These are phyloP conservation scores for Xylaria sp. DNA, from an alignment of 2,329 filamentous ascomycete species.

Conservation along the genomic window DNA sequence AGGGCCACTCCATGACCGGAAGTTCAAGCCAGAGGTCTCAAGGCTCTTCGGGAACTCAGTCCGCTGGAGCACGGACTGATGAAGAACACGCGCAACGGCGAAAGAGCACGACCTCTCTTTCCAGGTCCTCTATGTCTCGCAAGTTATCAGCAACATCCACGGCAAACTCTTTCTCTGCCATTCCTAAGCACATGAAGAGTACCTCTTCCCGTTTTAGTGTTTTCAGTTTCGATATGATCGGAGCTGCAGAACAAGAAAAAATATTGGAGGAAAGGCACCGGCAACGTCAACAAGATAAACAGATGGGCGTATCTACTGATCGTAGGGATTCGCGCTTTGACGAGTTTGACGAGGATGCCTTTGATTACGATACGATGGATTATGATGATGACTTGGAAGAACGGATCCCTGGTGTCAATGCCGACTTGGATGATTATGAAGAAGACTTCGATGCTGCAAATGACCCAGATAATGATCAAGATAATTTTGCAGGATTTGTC, in stretches of 20 bases:
- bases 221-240: slow-evolving; percentile 85
- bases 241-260: slow-evolving; percentile 73
- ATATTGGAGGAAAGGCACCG: slow-evolving; percentile 78
- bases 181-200: slow-evolving; percentile 76
- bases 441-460: slow-evolving; percentile 53
- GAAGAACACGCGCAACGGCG: slow-evolving; percentile 38
- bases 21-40: slow-evolving; percentile 41
- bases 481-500: slow-evolving; percentile 69
- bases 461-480: slow-evolving; percentile 66
- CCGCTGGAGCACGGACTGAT: slow-evolving; percentile 27
- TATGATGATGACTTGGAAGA: slow-evolving; percentile 74
- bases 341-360: slow-evolving; percentile 69
- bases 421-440: slow-evolving; percentile 53
- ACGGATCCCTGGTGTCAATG: slow-evolving; percentile 68
- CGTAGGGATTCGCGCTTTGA: slow-evolving; percentile 65
- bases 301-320: slow-evolving; percentile 54
- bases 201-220: slow-evolving; percentile 85
- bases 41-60: slow-evolving; percentile 26
- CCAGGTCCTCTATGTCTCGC: slow-evolving; percentile 58
- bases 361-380: slow-evolving; percentile 72
- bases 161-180: slow-evolving; percentile 58
- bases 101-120: slow-evolving; percentile 47
- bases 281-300: slow-evolving; percentile 71
- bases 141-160: slow-evolving; percentile 62
- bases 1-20: slow-evolving; percentile 46